These are phyloP conservation scores for Radiomyces spectabilis DNA, from an alignment of 192 early-diverging fungal genomes.

Conservation along the genomic window DNA sequence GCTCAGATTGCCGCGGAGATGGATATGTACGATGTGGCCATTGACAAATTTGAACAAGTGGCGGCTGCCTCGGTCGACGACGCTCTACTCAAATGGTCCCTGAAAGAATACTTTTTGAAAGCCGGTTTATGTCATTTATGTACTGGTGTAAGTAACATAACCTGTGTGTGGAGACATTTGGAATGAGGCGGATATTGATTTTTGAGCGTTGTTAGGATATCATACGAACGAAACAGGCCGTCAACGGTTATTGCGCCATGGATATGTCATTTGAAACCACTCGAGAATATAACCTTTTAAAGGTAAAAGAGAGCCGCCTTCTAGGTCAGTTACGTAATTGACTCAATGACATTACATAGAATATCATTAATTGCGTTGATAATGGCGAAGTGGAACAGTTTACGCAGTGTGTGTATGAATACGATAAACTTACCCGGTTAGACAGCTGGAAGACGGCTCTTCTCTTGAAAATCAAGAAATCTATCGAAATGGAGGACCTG, in stretches of 20 bases:
- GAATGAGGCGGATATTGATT: too few relatives aligned
- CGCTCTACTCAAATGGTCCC: slow-evolving; percentile 88
- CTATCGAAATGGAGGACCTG: too few relatives aligned
- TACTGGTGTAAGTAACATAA: slow-evolving; percentile 44
- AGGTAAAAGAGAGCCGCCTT: too few relatives aligned
- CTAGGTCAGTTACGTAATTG: too few relatives aligned
- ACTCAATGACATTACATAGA: too few relatives aligned
- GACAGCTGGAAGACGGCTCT: slow-evolving; percentile 97
- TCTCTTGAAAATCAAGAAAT: slow-evolving; percentile 83
- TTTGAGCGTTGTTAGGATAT: slow-evolving; percentile 48
- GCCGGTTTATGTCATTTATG: slow-evolving; percentile 88
- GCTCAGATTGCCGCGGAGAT: slow-evolving; percentile 85
- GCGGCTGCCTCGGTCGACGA: slow-evolving; percentile 81
- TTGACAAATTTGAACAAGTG: slow-evolving; percentile 85
- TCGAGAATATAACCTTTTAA: slow-evolving; percentile 77
- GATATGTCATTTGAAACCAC: slow-evolving; percentile 80
- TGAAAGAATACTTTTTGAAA: slow-evolving; percentile 97
- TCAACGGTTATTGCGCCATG: slow-evolving; percentile 84
- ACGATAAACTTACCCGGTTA: slow-evolving; percentile 82
- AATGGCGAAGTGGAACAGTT: slow-evolving; percentile 77
- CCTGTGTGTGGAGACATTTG: neutral
- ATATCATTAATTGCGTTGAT: slow-evolving; percentile 69
- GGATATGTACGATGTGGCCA: slow-evolving; percentile 82
- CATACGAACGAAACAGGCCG: slow-evolving; percentile 62
- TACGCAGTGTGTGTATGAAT: slow-evolving; percentile 72